These are phyloP conservation scores for Russula emetica DNA, from an alignment of 768 basidiomycete species.

Conservation along the genomic window DNA sequence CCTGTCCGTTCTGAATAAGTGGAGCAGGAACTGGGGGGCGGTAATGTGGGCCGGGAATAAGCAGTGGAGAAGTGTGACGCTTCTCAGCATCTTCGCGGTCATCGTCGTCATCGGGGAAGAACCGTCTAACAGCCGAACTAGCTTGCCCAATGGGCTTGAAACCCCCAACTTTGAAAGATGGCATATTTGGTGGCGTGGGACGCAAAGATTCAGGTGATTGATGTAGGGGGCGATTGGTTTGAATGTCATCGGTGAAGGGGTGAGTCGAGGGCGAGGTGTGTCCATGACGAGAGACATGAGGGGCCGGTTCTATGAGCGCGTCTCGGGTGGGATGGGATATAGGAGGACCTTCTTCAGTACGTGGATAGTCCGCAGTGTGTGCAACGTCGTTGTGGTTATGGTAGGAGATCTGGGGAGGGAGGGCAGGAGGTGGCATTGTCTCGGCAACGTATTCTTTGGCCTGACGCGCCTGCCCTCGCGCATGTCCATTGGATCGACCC, in stretches of 20 bases:
- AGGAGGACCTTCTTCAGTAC: slow-evolving; percentile 3
- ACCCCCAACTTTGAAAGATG: slow-evolving; percentile 42
- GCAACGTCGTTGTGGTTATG: slow-evolving; percentile 5
- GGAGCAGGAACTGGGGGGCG: slow-evolving; percentile 21
- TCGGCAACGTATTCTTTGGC: slow-evolving; percentile 12
- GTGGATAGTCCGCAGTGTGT: slow-evolving; percentile 2
- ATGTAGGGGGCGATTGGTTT: slow-evolving; percentile 14
- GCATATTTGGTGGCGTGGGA: slow-evolving; percentile 8
- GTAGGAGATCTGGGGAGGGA: slow-evolving; percentile 13
- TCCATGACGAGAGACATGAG: slow-evolving; percentile 16
- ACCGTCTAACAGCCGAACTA: slow-evolving; percentile 58
- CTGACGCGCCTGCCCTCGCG: slow-evolving; percentile 10
- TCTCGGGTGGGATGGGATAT: slow-evolving; percentile 11
- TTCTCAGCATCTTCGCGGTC: slow-evolving; percentile 36
- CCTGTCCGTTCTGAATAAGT: slow-evolving; percentile 22
- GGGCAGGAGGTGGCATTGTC: slow-evolving; percentile 27
- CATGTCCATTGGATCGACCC: slow-evolving; percentile 21
- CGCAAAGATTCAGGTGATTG: slow-evolving; percentile 8
- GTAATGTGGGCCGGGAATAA: slow-evolving; percentile 22
- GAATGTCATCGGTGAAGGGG: slow-evolving; percentile 10
- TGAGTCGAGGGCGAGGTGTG: slow-evolving; percentile 6
- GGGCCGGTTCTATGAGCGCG: slow-evolving; percentile 10
- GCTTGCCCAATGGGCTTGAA: slow-evolving; percentile 66
- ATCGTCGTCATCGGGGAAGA: slow-evolving; percentile 82
- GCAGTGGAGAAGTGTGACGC: slow-evolving; percentile 17